Base-by-base conservation (phyloP, 352 stramenopile species). In the Peronospora belbahrii region DNA sequence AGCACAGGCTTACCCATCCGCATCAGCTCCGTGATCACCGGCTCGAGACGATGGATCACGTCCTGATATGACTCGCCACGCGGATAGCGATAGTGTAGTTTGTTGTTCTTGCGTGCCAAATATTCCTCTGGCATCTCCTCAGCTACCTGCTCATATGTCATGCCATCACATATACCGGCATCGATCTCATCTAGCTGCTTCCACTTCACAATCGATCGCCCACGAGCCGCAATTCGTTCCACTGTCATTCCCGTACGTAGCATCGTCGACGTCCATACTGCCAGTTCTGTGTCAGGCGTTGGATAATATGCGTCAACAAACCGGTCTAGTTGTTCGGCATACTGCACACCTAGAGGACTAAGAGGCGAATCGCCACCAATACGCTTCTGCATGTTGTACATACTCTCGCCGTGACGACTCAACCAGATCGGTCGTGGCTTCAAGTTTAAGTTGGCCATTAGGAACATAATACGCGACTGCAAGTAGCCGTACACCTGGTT, bases 141-240 rank as follows among this genome's bases (percentile, higher is more conserved):
- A 17, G 94, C 85, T 49, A 98, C 97, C 52, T 98, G 91, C 48
- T 97, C 91, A 70, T 98, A 98, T 30, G 94, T 98, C 85, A 98
- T 96, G 20, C 94, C 94, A 62, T 97, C 94, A 56, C 94, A 98
- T 11, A 97, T 73, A 10, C 95, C 95, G 0, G 95, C 95, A 61
- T 98, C 96, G 28, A 98, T 92, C 72, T 98, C 94, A 55, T 98
- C 94, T 6, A 98, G 70, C 48, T 93, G 81, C 62, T 91, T 88
- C 83, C 81, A 93, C 56, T 88, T 89, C 23, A 91, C 76, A 50
- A 94, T 76, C 15, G 63, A 52, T 20, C 67, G 25, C 11, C 65
- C 28, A 70, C 82, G 40, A 52, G 76, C 27, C 85, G 72, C 42
- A 39, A 91, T 88, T 15, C 77, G 74, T 64, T 97, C 76, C 8